Base-by-base conservation (phyloP, 2,329 filamentous ascomycete genomes). In the Trichophyton mentagrophytes region DNA sequence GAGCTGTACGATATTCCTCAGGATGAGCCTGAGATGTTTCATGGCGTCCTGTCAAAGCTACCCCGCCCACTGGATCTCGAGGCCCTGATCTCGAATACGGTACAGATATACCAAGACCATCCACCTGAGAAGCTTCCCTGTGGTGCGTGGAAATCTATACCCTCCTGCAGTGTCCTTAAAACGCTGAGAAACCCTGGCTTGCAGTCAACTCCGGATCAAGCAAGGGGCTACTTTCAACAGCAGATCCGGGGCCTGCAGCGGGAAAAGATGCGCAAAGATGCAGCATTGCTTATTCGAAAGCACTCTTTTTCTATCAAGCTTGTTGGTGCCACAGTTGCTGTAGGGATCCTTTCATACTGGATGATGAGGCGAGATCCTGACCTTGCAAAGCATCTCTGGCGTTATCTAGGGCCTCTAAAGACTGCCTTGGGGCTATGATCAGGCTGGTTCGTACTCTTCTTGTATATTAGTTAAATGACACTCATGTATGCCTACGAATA, bases 11-110 rank as follows among this genome's bases (percentile, higher is more conserved):
- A 89, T 58, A 88, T 90, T n/a, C 83, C 86, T 1, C 73, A 79
- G 20, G 88, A 95, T 65, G 90, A 96, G 71, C 87, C 89, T 5
- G 92, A 97, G 69, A 95, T 99, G 83, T 81, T 99, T 25, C 90
- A 96, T 71, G 88, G 86, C 63, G 85, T 89, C 40, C 82, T 99
- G 11, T 89, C 89, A 47, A 96, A 93, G 72, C 80, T 99, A 5
- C 93, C 93, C 0, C 81, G 84, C 58, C 85, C 86, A 17, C 82
- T 96, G 61, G 82, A 95, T 69, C 77, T 99, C 25, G 92, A 99
- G 66, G 78, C 77, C 6, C 80, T 96, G 59, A 87, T 99, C 64
- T 70, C 78, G 17, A 79, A 80, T 58, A 84, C 92, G 0, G 78
- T 83, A 2, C 69, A 70, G 30, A 79, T 97, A 0, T 87, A 87